phyloP scores from a whole-genome alignment of 441 rosid species.

The Mallotus repandus region DNA sequence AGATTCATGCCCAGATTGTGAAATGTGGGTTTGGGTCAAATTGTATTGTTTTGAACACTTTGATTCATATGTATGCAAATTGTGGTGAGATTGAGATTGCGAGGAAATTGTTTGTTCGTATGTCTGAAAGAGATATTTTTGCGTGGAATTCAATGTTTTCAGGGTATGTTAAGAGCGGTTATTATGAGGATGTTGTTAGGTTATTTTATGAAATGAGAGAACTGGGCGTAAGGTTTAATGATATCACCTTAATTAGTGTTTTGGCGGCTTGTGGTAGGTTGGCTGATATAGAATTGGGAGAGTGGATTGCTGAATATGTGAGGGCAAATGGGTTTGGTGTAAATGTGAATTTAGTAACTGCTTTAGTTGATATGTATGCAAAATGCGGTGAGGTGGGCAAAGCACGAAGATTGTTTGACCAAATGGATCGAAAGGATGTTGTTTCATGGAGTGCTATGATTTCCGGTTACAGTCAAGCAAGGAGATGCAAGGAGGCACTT shows the following conservation, averaged over 20 bases:
- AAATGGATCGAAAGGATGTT: constrained; percentile 15
- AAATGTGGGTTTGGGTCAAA: constrained; percentile 12
- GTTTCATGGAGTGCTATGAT: constrained; percentile 25
- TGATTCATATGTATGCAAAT: constrained; percentile 16
- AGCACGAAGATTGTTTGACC: constrained; percentile 12
- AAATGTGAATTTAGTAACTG: constrained; percentile 17
- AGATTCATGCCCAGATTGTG: constrained; percentile 16
- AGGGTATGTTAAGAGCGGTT: constrained; percentile 28
- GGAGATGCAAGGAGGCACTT: constrained; percentile 17
- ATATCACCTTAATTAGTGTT: constrained; percentile 14
- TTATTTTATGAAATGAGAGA: constrained; percentile 9
- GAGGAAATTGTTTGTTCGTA: constrained; percentile 28
- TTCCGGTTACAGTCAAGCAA: constrained; percentile 19
- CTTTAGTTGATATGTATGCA: constrained; percentile 19
- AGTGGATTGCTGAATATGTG: constrained; percentile 18
- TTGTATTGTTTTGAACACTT: constrained; percentile 10
- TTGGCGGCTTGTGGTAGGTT: constrained; percentile 19
- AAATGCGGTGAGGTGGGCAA: constrained; percentile 18
- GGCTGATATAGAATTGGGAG: constrained; percentile 15
- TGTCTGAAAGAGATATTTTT: constrained; percentile 27
- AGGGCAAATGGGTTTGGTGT: constrained; percentile 1
- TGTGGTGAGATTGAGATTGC: constrained; percentile 15
- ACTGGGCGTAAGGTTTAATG: constrained; percentile 10
- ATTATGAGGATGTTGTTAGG: constrained; percentile 14
- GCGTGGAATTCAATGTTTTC: constrained; percentile 40